These are phyloP conservation scores for Fusarium graminum DNA, from an alignment of 2,329 filamentous ascomycete genomes.

Conservation along the genomic window DNA sequence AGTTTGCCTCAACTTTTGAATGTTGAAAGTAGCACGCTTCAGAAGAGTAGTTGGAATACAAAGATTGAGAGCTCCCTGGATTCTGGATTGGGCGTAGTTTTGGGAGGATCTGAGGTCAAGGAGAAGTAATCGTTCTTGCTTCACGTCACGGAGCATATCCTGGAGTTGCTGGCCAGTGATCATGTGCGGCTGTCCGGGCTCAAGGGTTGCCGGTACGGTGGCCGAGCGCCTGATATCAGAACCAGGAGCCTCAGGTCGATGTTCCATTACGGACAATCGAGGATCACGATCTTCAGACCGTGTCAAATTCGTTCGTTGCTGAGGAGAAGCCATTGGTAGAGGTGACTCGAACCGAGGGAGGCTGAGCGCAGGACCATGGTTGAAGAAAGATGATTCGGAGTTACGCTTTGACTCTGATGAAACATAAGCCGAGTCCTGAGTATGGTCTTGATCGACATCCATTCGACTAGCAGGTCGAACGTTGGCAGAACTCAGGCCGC, in stretches of 20 bases:
- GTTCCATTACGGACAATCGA: slow-evolving; percentile 66
- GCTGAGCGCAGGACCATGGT: slow-evolving; percentile 55
- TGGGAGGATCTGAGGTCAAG: slow-evolving; percentile 90
- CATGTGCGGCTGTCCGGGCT: slow-evolving; percentile 63
- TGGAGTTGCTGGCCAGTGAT: slow-evolving; percentile 68
- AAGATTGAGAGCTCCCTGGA: slow-evolving; percentile 86
- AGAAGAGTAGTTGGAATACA: slow-evolving; percentile 95
- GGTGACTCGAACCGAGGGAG: slow-evolving; percentile 60
- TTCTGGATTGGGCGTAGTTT: slow-evolving; percentile 80
- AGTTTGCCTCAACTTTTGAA: slow-evolving; percentile 87
- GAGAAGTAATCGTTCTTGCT: slow-evolving; percentile 68
- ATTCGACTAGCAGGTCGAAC: slow-evolving; percentile 50
- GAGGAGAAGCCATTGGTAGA: slow-evolving; percentile 49
- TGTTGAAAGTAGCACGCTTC: slow-evolving; percentile 90
- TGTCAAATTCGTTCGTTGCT: slow-evolving; percentile 52
- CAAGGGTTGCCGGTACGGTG: slow-evolving; percentile 65
- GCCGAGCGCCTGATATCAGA: slow-evolving; percentile 56
- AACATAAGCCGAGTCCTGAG: slow-evolving; percentile 67
- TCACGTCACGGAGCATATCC: slow-evolving; percentile 64
- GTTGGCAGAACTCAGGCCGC: slow-evolving; percentile 41
- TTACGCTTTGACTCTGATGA: slow-evolving; percentile 68
- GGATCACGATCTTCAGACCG: slow-evolving; percentile 65
- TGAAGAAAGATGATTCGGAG: slow-evolving; percentile 61
- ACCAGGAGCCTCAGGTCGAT: slow-evolving; percentile 57
- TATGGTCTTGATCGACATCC: slow-evolving; percentile 61